Base-by-base conservation (phyloP, 2,329 filamentous ascomycete species). In the Monilinia laxa region DNA sequence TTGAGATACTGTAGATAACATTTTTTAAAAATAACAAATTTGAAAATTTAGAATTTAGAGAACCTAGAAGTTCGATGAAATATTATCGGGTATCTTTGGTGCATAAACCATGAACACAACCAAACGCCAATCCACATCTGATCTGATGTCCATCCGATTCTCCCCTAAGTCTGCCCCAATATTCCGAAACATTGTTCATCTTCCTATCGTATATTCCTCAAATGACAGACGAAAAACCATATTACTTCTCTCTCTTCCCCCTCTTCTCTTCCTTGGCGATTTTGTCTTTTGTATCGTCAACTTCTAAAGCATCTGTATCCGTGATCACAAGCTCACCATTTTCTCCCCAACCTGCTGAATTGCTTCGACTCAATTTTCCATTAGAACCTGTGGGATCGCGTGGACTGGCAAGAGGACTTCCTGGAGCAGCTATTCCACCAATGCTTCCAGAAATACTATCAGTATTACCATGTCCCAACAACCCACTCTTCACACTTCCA, bases 371-470 rank as follows among this genome's bases (percentile, higher is more conserved):
- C n/a, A 75, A 64, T 45, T 68, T 70, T 31, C 74, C 74, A 4
- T 57, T 64, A 3, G 71, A 59, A 28, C 51, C 63, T 16, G 53
- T 64, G n/a, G 54, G 75, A 70, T 84, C 83, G 64, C 80, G 76
- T 51, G 84, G 83, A 63, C 85, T 90, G 2, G 84, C 84, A 49
- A 93, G 78, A 18, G 89, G 87, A 71, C 87, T 90, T 40, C 83
- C 78, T 20, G 79, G 81, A 20, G 75, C 75, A 38, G 77, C 76
- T n/a, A 84, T 75, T 11, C 84, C 85, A 9, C 83, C 85, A 70
- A 93, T 88, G 77, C 90, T 94, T 35, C 91, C 90, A 69, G 83
- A 90, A 65, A 94, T 86, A 78, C 93, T 96, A 76, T 96, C 92
- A 60, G 91, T 89, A 69, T 92, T 85, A 2, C 85, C 87, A 76